Evolutionary conservation across 2,329 filamentous ascomycete species (phyloP).

Genomic region (Exophiala oligosperma): DNA sequence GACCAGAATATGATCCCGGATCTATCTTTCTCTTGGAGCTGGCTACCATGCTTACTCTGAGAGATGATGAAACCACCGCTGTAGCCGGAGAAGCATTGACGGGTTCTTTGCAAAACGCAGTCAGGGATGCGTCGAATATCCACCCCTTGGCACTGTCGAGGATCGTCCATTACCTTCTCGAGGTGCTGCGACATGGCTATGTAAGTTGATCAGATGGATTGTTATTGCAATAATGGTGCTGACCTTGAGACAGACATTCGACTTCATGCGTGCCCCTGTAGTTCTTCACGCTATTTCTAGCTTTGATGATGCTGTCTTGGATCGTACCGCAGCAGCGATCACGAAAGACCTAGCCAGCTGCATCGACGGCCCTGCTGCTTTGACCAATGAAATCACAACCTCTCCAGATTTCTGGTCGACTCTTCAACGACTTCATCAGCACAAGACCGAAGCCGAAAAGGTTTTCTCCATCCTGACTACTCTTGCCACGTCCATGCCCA

Average conservation of each 20-base stretch:
- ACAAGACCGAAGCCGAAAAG: conserved; percentile 68
- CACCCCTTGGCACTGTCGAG: conserved; percentile 84
- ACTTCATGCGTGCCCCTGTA: conserved; percentile 88
- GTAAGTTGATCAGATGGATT: conserved; percentile 52
- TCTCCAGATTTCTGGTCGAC: conserved; percentile 98
- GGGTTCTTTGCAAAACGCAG: conserved; percentile 74
- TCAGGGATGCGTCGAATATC: conserved; percentile 75
- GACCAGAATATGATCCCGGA: conserved; percentile 76
- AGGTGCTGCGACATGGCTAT: conserved; percentile 78
- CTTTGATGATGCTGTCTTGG: conserved; percentile 74
- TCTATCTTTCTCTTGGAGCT: conserved; percentile 90
- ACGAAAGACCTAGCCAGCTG: conserved; percentile 78
- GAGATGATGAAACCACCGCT: conserved; percentile 71
- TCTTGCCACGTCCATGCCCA: conserved; percentile 69
- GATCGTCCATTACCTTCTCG: conserved; percentile 82
- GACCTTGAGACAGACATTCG: conserved; percentile 64
- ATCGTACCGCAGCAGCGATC: conserved; percentile 72
- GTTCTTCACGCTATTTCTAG: conserved; percentile 88
- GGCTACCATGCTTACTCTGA: conserved; percentile 76
- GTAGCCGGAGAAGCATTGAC: conserved; percentile 76
- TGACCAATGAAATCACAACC: conserved; percentile 90
- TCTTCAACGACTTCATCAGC: conserved; percentile 70
- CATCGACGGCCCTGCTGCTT: conserved; percentile 71
- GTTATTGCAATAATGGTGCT: conserved; percentile 19
- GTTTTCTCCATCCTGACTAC: conserved; percentile 87